Base-by-base conservation (phyloP, 306 rosid species). In the Vigna reflexopilosa region DNA sequence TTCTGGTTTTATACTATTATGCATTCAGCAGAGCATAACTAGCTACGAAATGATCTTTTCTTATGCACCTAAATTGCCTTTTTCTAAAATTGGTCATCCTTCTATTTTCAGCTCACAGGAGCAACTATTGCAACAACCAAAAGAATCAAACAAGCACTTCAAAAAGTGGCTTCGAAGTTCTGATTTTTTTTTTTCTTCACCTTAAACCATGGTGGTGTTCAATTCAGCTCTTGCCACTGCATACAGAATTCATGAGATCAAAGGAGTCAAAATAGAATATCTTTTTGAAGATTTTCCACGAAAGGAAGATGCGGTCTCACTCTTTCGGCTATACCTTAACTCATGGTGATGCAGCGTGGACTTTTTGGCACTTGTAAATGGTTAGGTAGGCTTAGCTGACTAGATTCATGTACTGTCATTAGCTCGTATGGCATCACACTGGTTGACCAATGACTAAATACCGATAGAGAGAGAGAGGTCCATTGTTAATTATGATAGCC, bases 91-190 rank as follows among this genome's bases (percentile, higher is more conserved):
- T 73, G 49, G 1, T 14, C 62, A 19, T 34, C 8, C 16, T 72
- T 42, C 73, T 55, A 24, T 82, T 73, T 80, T 75, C 86, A 82
- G 89, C 63, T 72, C 54, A 83, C 77, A 80, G 86, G 83, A 76
- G 28, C 83, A 71, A 73, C 67, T 47, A 24, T 54, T 42, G 78
- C 77, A 54, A 79, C 86, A 34, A 51, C 77, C 51, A 82, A 83
- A 80, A 45, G 67, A 65, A 86, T 86, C 82, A 86, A 76, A 72
- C 86, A 86, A 76, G 45, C 80, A 64, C 84, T 85, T 30, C 84
- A 76, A 63, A 79, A 83, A 79, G 80, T 57, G 14, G 77, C 68
- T 66, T 72, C 71, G 1, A 82, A 85, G 80, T 56, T 72, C 72
- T 85, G 82, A 85, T n/a, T 38, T 74, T 68, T 66, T 66, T 52